Percentiles rank a stretch among this genome's conserved stretches.
Conservation (phyloP, 768 basidiomycete species). For the Termitomyces sp. region DNA sequence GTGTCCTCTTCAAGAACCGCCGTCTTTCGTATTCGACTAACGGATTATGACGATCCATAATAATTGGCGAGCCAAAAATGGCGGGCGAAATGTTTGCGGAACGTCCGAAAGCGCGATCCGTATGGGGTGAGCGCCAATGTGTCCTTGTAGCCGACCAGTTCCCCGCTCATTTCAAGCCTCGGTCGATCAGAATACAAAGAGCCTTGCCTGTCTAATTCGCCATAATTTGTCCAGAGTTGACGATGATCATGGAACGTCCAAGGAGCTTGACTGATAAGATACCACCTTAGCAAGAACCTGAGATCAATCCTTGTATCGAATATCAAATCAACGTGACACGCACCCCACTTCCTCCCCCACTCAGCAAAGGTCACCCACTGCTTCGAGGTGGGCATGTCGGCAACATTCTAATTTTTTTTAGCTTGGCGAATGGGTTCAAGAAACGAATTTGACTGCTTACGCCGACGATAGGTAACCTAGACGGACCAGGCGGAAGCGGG, state of each 20-base stretch:
- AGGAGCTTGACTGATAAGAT: conserved; percentile 36
- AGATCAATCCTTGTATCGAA: neutral
- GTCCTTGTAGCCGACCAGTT: conserved; percentile 44
- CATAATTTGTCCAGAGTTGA: conserved; percentile 41
- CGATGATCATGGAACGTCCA: conserved; percentile 43
- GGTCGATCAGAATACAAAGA: conserved; percentile 47
- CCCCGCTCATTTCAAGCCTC: conserved; percentile 45
- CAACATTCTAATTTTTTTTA: conserved; percentile 33
- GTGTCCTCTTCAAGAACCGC: conserved; percentile 32
- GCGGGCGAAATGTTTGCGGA: conserved; percentile 39
- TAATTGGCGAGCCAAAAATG: conserved; percentile 31
- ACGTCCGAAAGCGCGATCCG: conserved; percentile 39
- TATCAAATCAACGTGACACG: conserved; percentile 2
- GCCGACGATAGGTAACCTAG: conserved; percentile 23
- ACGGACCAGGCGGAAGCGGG: conserved; percentile 37
- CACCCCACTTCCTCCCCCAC: conserved; percentile 52
- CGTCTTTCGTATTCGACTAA: conserved; percentile 31
- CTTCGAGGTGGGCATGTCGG: conserved; percentile 39
- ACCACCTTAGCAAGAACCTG: conserved; percentile 29
- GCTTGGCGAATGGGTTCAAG: neutral
- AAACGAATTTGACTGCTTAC: neutral
- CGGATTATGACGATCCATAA: conserved; percentile 26
- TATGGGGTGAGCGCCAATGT: conserved; percentile 42
- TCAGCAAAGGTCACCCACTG: conserved; percentile 48
- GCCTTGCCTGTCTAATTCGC: conserved; percentile 46